Evolutionary conservation across 2,329 filamentous ascomycete species (phyloP), one percentile per base, ranked within the genome.

Genomic region (Didymella keratinophila): DNA sequence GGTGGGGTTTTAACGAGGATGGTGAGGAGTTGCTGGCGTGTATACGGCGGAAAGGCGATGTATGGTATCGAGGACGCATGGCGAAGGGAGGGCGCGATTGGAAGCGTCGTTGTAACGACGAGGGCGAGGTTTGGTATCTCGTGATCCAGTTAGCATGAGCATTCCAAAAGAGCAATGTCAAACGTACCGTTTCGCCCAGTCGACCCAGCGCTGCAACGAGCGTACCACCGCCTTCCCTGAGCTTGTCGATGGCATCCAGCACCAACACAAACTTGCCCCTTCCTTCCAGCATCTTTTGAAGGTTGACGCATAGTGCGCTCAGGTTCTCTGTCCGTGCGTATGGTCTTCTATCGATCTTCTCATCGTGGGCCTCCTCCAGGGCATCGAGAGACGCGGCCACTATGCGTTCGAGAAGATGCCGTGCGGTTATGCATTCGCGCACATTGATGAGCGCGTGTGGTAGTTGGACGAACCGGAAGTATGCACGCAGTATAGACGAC

Each of bases 171-270:
- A 42, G 60, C 11, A 0, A 45, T 16, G 28, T 47, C 44, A 52
- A 27, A 55, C 88, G 68, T 79, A 95, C 91, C 60, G 89, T 84
- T 76, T 97, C 93, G 14, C 91, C 89, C 20, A 99, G 77, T 60
- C 93, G 85, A 21, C 90, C 91, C 61, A 99, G 79, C 12, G 91
- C 93, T 30, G 93, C 88, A 4, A 97, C 79, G 14, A 98, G 78
- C 1, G 92, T 96, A 2, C 87, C 84, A 6, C 90, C 87, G 6
- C 90, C 87, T 71, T 98, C 94, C 69, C 89, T 84, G 75, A 97
- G 91, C 62, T 84, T 86, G 75, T 98, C 94, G 56, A 98, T 89
- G 11, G 87, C 91, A 79, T 98, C 95, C 62, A 98, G 84, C 11
- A 97, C 91, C 57, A 98, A 78, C 9, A 94, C 87, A 67, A 97